These are phyloP conservation scores for Arachis monticola DNA, from an alignment of 331 rosid genomes.

Conservation along the genomic window DNA sequence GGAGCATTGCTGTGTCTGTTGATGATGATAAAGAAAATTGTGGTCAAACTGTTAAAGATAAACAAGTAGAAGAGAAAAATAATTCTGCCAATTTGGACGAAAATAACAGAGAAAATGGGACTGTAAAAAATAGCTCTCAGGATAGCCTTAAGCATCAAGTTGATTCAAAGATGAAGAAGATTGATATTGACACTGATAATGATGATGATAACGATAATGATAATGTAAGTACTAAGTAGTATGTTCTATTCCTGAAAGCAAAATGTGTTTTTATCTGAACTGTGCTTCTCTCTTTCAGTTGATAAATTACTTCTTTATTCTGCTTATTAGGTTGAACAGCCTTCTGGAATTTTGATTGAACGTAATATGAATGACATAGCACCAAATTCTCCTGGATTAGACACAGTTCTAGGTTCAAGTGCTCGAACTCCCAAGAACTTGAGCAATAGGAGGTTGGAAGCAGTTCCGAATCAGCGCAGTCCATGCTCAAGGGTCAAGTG, in stretches of 20 bases:
- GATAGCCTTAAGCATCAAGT: conserved; percentile 43
- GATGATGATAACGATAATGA: conserved; percentile 39
- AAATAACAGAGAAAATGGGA: conserved; percentile 31
- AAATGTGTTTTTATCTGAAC: not conserved
- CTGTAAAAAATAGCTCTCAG: conserved; percentile 39
- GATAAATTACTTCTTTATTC: conserved; percentile 11
- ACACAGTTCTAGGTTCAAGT: conserved; percentile 38
- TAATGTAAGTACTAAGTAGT: conserved; percentile 47
- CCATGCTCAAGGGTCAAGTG: conserved; percentile 47
- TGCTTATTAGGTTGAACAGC: conserved; percentile 45
- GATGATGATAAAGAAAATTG: conserved; percentile 57
- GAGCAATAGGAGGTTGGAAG: conserved; percentile 47
- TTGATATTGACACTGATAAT: conserved; percentile 38
- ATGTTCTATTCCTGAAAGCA: not conserved
- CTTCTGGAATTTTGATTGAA: conserved; percentile 61
- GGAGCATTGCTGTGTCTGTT: conserved; percentile 38
- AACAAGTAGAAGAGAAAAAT: conserved; percentile 38
- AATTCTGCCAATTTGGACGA: conserved; percentile 22
- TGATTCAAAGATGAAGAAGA: conserved; percentile 34
- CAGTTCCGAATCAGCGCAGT: conserved; percentile 44
- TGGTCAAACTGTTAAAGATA: conserved; percentile 33
- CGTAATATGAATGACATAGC: conserved; percentile 60
- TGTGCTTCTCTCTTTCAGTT: not conserved
- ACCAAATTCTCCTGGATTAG: conserved; percentile 58
- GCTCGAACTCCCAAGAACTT: conserved; percentile 49